phyloP scores from a whole-genome alignment of 139 green algal species.

The Chlorella sp. region DNA sequence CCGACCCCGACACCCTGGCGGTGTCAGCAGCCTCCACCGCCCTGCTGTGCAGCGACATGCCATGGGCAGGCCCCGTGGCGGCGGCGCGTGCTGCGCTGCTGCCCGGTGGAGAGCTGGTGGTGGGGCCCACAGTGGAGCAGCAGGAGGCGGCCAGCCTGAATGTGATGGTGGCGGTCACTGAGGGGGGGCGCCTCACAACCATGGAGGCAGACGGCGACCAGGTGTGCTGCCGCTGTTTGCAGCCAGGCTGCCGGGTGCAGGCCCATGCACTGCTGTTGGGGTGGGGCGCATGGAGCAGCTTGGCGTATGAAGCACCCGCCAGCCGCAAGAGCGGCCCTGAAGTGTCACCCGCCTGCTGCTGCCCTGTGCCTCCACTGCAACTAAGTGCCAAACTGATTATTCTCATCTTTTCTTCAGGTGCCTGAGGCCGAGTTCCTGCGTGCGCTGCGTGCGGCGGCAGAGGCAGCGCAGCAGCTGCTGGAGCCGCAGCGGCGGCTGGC shows the following conservation, averaged over 20 bases:
- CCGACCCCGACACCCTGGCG: conserved; percentile 67
- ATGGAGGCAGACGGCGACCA: conserved; percentile 62
- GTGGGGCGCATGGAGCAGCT: not conserved
- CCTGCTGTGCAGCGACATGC: conserved; percentile 64
- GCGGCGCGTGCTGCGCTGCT: conserved; percentile 48
- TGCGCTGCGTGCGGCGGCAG: conserved; percentile 37
- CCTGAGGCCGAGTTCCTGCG: conserved; percentile 34
- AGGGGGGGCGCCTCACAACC: conserved; percentile 51
- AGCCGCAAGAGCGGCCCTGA: not conserved
- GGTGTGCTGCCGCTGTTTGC: not conserved
- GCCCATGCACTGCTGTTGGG: not conserved
- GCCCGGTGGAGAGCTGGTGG: conserved; percentile 23
- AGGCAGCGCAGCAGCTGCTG: conserved; percentile 21
- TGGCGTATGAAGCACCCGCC: not conserved
- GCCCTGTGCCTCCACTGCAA: not conserved
- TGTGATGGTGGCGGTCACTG: conserved; percentile 67
- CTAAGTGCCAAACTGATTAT: too few relatives aligned
- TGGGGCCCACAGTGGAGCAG: conserved; percentile 15
- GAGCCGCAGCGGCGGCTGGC: conserved; percentile 45
- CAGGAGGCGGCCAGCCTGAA: conserved; percentile 35
- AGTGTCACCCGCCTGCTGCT: not conserved
- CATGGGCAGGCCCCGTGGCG: conserved; percentile 75
- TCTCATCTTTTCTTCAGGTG: conserved; percentile 12
- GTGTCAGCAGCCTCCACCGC: conserved; percentile 83
- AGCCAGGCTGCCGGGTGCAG: too few relatives aligned